Conservation (phyloP, 2,329 filamentous ascomycete genomes). For the Phialophora macrospora region DNA sequence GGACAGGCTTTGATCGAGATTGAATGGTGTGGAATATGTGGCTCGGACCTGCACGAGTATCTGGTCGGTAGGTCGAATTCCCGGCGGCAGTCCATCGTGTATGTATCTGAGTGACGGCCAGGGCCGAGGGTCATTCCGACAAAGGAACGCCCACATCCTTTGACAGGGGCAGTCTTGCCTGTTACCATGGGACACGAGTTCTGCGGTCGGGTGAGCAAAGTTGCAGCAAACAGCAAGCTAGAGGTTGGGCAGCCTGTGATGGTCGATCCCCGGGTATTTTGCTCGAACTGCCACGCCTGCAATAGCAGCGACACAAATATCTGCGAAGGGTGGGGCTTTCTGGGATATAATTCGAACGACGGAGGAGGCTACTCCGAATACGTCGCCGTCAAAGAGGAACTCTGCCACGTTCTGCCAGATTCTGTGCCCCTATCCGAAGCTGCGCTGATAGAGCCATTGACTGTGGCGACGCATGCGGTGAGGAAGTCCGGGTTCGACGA, state of each 20-base stretch:
- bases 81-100: constrained; percentile 27
- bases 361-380: constrained; percentile 58
- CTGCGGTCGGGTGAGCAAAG: constrained; percentile 56
- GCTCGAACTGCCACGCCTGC: constrained; percentile 57
- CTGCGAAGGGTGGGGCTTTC: constrained; percentile 58
- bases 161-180: constrained; percentile 57
- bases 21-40: constrained; percentile 41
- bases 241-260: constrained; percentile 55
- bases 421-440: constrained; percentile 58
- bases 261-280: constrained; percentile 60
- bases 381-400: constrained; percentile 54
- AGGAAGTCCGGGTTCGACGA: constrained; percentile 50
- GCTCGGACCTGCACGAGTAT: constrained; percentile 51
- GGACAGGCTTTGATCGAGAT: constrained; percentile 48
- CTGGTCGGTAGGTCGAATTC: constrained; percentile 49
- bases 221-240: constrained; percentile 51
- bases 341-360: constrained; percentile 55
- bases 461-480: constrained; percentile 62
- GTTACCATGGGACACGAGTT: constrained; percentile 61
- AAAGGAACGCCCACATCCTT: constrained; percentile 54
- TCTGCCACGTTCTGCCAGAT: constrained; percentile 54
- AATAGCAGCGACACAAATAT: constrained; percentile 56
- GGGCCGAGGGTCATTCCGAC: constrained; percentile 49
- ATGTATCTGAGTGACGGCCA: constrained; percentile 7
- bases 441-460: constrained; percentile 59